Percentiles rank a stretch among this genome's conserved stretches.
phyloP scores from a whole-genome alignment of 2,329 filamentous ascomycete species.

The Phialocephala subalpina region DNA sequence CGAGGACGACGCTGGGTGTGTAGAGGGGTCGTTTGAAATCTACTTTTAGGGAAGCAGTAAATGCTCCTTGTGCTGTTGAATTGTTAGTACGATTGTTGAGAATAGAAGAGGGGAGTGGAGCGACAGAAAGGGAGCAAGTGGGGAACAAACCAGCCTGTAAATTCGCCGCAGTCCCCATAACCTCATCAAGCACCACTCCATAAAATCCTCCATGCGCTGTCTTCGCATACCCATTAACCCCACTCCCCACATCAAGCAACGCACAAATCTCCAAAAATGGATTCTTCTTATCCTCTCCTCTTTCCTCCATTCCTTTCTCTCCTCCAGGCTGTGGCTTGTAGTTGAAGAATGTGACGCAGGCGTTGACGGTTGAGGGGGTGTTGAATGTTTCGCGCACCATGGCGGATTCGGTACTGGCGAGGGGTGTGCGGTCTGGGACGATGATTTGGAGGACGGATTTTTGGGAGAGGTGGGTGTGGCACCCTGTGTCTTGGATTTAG shows the following conservation, averaged over 20 bases:
- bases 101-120: neutral
- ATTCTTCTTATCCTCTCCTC: conserved; percentile 30
- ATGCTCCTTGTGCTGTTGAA: conserved; percentile 37
- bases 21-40: conserved; percentile 38
- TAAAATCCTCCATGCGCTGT: conserved; percentile 43
- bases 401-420: conserved; percentile 38
- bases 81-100: neutral
- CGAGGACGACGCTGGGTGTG: conserved; percentile 39
- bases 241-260: conserved; percentile 38
- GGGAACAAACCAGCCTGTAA: conserved; percentile 37
- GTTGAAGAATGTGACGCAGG: conserved; percentile 38
- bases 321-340: neutral
- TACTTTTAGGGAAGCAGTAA: conserved; percentile 40
- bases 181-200: conserved; percentile 43
- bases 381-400: conserved; percentile 42
- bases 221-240: conserved; percentile 39
- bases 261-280: conserved; percentile 41
- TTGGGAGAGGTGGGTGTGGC: conserved; percentile 36
- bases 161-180: conserved; percentile 44
- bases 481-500: conserved; percentile 25
- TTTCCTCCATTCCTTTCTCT: conserved; percentile 2
- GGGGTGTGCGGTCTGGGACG: conserved; percentile 39
- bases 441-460: conserved; percentile 33
- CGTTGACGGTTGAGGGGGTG: conserved; percentile 36
- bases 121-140: neutral